A percentile compares a stretch with the other conserved stretches of the same genome.
Conservation (phyloP, 306 rosid genomes). For the Vicia sativa region DNA sequence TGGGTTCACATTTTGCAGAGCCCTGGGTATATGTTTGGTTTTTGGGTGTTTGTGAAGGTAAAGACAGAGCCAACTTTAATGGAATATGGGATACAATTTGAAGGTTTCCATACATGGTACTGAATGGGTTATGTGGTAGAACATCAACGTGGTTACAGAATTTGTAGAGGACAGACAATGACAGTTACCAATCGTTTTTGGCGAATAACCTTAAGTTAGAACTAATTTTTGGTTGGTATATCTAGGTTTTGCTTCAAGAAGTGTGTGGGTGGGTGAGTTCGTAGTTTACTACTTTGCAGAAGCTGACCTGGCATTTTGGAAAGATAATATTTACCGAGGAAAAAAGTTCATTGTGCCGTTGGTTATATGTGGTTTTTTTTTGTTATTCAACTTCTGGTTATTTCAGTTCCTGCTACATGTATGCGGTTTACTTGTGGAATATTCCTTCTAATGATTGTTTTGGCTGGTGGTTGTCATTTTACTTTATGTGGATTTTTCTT, state of each 20-base stretch:
- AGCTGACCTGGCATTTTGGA: conserved; percentile 40
- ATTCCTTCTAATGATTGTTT: conserved; percentile 34
- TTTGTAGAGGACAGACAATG: conserved; percentile 38
- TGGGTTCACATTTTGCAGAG: conserved; percentile 49
- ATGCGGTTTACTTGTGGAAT: conserved; percentile 34
- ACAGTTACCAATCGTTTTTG: conserved; percentile 31
- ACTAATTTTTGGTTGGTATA: conserved; percentile 19
- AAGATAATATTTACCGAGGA: conserved; percentile 36
- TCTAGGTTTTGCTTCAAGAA: conserved; percentile 38
- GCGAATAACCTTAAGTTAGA: conserved; percentile 36
- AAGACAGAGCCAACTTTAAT: conserved; percentile 41
- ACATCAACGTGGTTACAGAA: conserved; percentile 27
- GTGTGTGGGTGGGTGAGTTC: conserved; percentile 39
- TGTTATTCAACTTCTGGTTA: conserved; percentile 39
- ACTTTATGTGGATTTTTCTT: conserved; percentile 37
- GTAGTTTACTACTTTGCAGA: conserved; percentile 28
- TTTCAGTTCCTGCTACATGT: conserved; percentile 33
- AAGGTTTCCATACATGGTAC: conserved; percentile 30
- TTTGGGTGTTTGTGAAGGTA: conserved; percentile 42
- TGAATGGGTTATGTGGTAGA: conserved; percentile 17
- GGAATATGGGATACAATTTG: conserved; percentile 36
- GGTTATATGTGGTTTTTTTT: conserved; percentile 43
- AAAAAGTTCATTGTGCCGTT: conserved; percentile 32
- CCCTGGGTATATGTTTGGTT: conserved; percentile 47
- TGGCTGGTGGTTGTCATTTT: conserved; percentile 43